Conservation (phyloP, 225 moss, liverwort and hornwort species). For the Bryum argenteum region DNA sequence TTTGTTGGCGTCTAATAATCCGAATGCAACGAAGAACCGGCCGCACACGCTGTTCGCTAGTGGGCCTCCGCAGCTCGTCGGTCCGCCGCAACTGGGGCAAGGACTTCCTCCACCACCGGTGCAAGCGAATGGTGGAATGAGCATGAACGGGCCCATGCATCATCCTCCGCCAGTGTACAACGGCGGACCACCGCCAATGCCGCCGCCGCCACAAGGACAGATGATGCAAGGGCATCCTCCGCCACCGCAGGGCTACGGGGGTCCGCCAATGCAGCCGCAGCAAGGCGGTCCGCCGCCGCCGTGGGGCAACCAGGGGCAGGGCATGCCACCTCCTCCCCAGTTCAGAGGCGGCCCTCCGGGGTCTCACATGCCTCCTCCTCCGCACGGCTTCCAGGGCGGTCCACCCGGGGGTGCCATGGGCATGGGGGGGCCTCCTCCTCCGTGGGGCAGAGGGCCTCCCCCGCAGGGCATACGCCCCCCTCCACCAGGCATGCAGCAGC, state of each 20-base stretch:
- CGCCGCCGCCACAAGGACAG: slow-evolving; percentile 84
- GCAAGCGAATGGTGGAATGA: slow-evolving; percentile 77
- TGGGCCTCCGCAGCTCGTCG: slow-evolving; percentile 90
- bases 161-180: slow-evolving; percentile 64
- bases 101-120: slow-evolving; percentile 74
- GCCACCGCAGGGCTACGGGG: slow-evolving; percentile 58
- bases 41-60: slow-evolving; percentile 97
- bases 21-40: slow-evolving; percentile 88
- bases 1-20: slow-evolving; percentile 92
- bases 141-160: slow-evolving; percentile 75
- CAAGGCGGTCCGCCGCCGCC: slow-evolving; percentile 43
- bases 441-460: slow-evolving; percentile 83
- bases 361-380: slow-evolving; percentile 75
- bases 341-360: slow-evolving; percentile 71
- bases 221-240: slow-evolving; percentile 59
- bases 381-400: slow-evolving; percentile 66
- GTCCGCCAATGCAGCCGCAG: slow-evolving; percentile 48
- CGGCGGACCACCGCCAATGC: slow-evolving; percentile 83
- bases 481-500: slow-evolving; percentile 70
- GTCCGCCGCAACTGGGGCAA: slow-evolving; percentile 83
- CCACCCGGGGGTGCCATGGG: slow-evolving; percentile 61
- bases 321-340: slow-evolving; percentile 62
- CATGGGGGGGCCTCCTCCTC: slow-evolving; percentile 88
- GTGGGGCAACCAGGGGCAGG: slow-evolving; percentile 51
- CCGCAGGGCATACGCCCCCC: slow-evolving; percentile 79